phyloP scores from a whole-genome alignment of 129 eudicot genomes.

The Pittosporum tobira region DNA sequence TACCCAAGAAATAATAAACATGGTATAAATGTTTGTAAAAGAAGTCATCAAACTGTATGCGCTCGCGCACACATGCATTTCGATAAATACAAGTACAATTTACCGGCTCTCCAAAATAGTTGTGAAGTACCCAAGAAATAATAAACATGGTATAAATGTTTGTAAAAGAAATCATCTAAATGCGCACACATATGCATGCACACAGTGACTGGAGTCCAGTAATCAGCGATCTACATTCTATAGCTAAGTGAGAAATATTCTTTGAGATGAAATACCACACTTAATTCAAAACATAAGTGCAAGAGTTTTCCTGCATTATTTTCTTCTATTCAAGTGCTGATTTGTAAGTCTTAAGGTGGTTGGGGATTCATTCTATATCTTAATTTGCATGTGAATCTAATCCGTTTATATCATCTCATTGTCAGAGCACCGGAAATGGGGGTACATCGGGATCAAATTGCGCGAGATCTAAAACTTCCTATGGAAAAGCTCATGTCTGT shows the following conservation, averaged over 20 bases:
- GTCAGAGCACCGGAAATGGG: constrained; percentile 62
- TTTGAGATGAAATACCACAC: not conserved
- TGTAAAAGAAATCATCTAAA: no score
- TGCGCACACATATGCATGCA: no score
- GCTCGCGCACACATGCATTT: no score
- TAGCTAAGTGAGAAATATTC: not conserved
- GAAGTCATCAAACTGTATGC: no score
- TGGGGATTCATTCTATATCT: not conserved
- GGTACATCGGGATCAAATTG: constrained; percentile 59
- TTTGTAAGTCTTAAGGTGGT: not conserved
- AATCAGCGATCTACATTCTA: not conserved
- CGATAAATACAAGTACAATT: no score
- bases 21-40: no score
- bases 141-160: no score
- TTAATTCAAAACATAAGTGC: not conserved
- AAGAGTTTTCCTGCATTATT: not conserved
- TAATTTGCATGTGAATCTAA: not conserved
- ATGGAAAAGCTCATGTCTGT: constrained; percentile 40
- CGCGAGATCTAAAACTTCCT: constrained; percentile 33
- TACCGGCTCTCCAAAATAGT: no score
- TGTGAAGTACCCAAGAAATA: no score
- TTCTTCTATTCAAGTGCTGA: not conserved
- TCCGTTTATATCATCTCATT: constrained; percentile 4
- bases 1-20: no score
- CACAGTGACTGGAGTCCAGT: no score